These are phyloP conservation scores for Chaetomiaceae sp. DNA, from an alignment of 2,329 filamentous ascomycete genomes.

Conservation along the genomic window DNA sequence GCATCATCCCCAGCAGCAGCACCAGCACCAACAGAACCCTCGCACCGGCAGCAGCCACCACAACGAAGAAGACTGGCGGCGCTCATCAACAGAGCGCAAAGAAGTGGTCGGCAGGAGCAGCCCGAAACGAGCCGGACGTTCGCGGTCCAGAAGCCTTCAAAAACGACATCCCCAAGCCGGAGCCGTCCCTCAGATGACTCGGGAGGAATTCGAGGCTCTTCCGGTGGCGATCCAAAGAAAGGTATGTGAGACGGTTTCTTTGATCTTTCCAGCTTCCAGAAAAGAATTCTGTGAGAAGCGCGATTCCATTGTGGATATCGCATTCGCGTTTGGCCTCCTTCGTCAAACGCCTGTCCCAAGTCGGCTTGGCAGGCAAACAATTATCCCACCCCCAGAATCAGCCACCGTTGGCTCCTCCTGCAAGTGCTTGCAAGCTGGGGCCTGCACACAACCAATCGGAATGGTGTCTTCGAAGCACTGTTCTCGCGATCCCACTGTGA, in stretches of 20 bases:
- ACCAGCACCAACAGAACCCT: no score
- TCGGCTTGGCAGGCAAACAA: conserved; percentile 12
- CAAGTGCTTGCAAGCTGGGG: conserved; percentile 22
- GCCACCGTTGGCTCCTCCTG: conserved; percentile 21
- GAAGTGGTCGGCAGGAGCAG: conserved; percentile 12
- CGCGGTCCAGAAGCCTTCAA: conserved; percentile 23
- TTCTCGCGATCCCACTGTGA: background rate
- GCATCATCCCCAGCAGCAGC: conserved; percentile 21
- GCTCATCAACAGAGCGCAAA: conserved; percentile 18
- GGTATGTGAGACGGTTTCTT: conserved; percentile 36
- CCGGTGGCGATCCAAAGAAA: conserved; percentile 47
- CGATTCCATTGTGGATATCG: background rate
- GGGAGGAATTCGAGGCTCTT: conserved; percentile 47
- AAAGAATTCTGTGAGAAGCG: background rate
- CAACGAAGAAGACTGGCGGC: conserved; percentile 5
- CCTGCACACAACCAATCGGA: conserved; percentile 23
- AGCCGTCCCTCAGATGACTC: conserved; percentile 34
- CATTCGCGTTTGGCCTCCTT: background rate
- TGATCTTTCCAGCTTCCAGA: no score
- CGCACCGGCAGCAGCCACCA: background rate
- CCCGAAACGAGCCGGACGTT: conserved; percentile 18
- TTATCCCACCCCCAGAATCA: background rate
- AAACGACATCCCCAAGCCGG: conserved; percentile 24
- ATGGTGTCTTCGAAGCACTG: background rate
- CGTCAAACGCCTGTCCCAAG: background rate